phyloP scores from a whole-genome alignment of 345 rosid species.

The Brassica carinata region DNA sequence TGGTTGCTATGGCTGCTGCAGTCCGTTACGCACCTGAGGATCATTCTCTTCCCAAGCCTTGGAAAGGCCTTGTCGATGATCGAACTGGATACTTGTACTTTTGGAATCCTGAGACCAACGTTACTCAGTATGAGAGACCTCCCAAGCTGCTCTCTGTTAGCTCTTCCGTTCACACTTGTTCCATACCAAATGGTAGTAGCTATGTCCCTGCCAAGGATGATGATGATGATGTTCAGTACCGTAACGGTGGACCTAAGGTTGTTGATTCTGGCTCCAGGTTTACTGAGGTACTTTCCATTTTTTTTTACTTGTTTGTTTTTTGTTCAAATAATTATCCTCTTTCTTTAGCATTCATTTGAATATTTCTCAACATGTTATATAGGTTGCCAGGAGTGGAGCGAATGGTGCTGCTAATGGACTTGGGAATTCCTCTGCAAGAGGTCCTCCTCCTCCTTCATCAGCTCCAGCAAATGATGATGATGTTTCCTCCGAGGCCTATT shows the following conservation, averaged over 20 bases:
- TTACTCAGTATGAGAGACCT: constrained; percentile 88
- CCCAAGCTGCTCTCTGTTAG: constrained; percentile 52
- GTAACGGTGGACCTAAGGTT: constrained; percentile 40
- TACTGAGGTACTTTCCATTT: constrained; percentile 49
- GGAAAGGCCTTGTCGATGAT: constrained; percentile 96
- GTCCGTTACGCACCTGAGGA: constrained; percentile 86
- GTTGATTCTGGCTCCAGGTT: constrained; percentile 47
- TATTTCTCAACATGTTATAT: background rate
- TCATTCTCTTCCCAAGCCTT: constrained; percentile 92
- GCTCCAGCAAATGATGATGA: background rate
- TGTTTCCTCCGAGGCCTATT: constrained; percentile 68
- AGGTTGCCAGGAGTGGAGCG: constrained; percentile 44
- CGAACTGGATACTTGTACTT: constrained; percentile 86
- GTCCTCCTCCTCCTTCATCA: constrained; percentile 19
- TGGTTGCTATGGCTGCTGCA: constrained; percentile 61
- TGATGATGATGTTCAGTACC: constrained; percentile 48
- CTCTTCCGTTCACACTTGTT: constrained; percentile 67
- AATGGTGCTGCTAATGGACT: constrained; percentile 50
- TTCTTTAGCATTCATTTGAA: background rate
- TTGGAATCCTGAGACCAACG: constrained; percentile 98
- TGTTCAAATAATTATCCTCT: background rate
- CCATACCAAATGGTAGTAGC: constrained; percentile 33
- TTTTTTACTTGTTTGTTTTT: background rate
- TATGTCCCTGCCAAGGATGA: constrained; percentile 54
- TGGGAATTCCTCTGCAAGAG: constrained; percentile 45